Conservation (phyloP, 805 yeast species). For the Saturnispora diversa region DNA sequence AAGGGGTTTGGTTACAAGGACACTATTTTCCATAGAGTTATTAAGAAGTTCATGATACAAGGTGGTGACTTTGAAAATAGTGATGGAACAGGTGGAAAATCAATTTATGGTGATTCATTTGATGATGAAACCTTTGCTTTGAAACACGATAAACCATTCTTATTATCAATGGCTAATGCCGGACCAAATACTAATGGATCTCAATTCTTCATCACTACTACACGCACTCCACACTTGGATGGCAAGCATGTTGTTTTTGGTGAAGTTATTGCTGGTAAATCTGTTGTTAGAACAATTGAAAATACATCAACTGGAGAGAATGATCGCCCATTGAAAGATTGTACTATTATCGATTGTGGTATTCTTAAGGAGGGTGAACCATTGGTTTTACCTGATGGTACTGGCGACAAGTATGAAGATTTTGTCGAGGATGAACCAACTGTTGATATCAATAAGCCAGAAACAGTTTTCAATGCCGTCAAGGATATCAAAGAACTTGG, state of each 20-base stretch:
- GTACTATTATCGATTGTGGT: constrained; percentile 74
- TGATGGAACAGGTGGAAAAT: constrained; percentile 74
- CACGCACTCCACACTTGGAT: constrained; percentile 87
- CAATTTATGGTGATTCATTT: constrained; percentile 76
- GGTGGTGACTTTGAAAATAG: constrained; percentile 85
- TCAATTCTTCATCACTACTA: constrained; percentile 90
- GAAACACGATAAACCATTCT: constrained; percentile 75
- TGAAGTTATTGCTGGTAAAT: constrained; percentile 73
- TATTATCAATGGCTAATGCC: constrained; percentile 94
- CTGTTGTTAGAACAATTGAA: constrained; percentile 73
- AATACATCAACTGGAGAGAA: constrained; percentile 50
- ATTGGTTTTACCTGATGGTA: constrained; percentile 55
- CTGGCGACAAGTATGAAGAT: constrained; percentile 79
- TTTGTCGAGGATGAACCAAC: constrained; percentile 64
- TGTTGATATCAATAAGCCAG: constrained; percentile 52
- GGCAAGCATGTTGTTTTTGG: constrained; percentile 98
- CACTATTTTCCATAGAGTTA: constrained; percentile 88
- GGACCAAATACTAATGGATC: constrained; percentile 96
- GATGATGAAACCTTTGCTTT: constrained; percentile 82
- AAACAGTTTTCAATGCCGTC: constrained; percentile 59
- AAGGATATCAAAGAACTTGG: constrained; percentile 67
- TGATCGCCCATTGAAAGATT: constrained; percentile 67
- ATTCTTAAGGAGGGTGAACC: constrained; percentile 53
- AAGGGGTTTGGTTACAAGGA: constrained; percentile 74
- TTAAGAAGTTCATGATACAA: constrained; percentile 84